Conservation (phyloP, 2,329 filamentous ascomycete genomes). For the Daldinia sp. region DNA sequence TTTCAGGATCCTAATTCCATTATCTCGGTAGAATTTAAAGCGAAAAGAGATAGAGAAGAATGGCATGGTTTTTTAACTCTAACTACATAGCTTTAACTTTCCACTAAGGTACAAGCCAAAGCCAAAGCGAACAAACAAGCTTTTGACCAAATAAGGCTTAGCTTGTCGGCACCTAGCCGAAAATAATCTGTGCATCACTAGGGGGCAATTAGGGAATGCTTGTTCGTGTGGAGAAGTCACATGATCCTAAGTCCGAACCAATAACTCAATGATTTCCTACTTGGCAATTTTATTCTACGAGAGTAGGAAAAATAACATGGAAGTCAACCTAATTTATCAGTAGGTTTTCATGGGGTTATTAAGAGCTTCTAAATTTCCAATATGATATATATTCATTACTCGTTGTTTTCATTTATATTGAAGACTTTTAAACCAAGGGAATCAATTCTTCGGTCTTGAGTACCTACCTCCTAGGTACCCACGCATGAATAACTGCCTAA, state of each 20-base stretch:
- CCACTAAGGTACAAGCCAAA: neutral
- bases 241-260: neutral
- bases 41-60: neutral
- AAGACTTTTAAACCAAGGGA: too few relatives aligned
- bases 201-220: slow-evolving; percentile 7
- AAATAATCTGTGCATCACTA: slow-evolving; percentile 29
- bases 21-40: neutral
- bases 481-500: too few relatives aligned
- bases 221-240: slow-evolving; percentile 8
- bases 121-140: slow-evolving; percentile 6
- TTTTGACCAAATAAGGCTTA: slow-evolving; percentile 21
- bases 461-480: too few relatives aligned
- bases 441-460: too few relatives aligned
- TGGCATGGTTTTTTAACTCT: neutral
- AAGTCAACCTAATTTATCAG: neutral
- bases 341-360: neutral
- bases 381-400: neutral
- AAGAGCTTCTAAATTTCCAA: neutral
- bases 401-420: too few relatives aligned
- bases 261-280: neutral
- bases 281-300: neutral
- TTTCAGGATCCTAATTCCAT: neutral
- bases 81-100: neutral
- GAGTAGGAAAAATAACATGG: neutral
- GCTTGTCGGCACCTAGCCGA: slow-evolving; percentile 35